Evolutionary conservation across 768 basidiomycete species (phyloP).

Genomic region (Mycena rebaudengoi): DNA sequence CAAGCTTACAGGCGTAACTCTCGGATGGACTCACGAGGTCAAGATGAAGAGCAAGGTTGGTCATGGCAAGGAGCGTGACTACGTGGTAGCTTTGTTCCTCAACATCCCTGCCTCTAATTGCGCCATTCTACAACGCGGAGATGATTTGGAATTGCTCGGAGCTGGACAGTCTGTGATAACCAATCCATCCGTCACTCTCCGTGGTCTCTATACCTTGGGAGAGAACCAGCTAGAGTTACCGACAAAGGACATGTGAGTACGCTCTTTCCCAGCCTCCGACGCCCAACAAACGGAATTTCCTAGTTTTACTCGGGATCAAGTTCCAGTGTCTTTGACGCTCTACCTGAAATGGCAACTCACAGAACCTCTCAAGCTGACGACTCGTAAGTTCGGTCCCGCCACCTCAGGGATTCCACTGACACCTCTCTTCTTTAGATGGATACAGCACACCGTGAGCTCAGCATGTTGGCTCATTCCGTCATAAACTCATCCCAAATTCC

Average conservation of each 20-base stretch:
- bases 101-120: slow-evolving; percentile 90
- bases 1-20: slow-evolving; percentile 61
- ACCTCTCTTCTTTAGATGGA: slow-evolving; percentile 54
- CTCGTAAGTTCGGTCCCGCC: slow-evolving; percentile 43
- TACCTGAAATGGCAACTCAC: slow-evolving; percentile 80
- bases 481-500: neutral
- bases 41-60: slow-evolving; percentile 73
- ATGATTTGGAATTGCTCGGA: slow-evolving; percentile 79
- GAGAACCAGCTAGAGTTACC: slow-evolving; percentile 90
- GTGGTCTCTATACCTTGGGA: slow-evolving; percentile 81
- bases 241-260: slow-evolving; percentile 81
- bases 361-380: slow-evolving; percentile 70
- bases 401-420: neutral
- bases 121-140: slow-evolving; percentile 83
- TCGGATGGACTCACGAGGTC: slow-evolving; percentile 81
- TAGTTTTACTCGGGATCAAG: slow-evolving; percentile 89
- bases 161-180: slow-evolving; percentile 89
- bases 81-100: slow-evolving; percentile 82
- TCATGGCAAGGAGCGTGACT: slow-evolving; percentile 58
- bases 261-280: neutral
- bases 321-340: slow-evolving; percentile 84
- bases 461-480: slow-evolving; percentile 41
- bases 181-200: slow-evolving; percentile 82
- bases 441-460: slow-evolving; percentile 85
- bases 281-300: neutral